These are phyloP conservation scores for Podila clonocystis DNA, from an alignment of 192 early-diverging fungal species.

Conservation along the genomic window DNA sequence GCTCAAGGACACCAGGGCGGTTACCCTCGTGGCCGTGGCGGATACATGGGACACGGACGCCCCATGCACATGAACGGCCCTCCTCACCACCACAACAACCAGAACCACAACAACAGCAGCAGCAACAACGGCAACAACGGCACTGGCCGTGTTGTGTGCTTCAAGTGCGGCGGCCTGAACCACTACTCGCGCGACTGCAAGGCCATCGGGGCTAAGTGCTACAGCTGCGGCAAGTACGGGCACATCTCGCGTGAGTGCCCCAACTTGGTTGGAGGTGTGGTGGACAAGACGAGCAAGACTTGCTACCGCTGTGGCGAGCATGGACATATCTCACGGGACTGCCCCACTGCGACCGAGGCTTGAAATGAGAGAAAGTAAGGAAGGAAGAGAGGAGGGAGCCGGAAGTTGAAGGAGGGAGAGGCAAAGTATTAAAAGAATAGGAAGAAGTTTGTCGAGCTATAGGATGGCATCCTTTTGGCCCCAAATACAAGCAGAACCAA, in stretches of 20 bases:
- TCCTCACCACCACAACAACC: not conserved
- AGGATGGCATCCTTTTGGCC: too few relatives aligned
- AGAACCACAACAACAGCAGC: not conserved
- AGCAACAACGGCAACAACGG: not conserved
- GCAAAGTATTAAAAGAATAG: too few relatives aligned
- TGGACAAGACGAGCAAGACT: constrained; percentile 43
- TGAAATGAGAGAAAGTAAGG: not conserved
- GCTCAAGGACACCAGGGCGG: constrained; percentile 1
- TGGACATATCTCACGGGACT: constrained; percentile 54
- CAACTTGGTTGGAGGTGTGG: constrained; percentile 12
- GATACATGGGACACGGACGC: constrained; percentile 10
- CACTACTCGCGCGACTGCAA: constrained; percentile 65
- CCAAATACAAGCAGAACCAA: too few relatives aligned
- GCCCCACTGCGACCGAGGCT: constrained; percentile 10
- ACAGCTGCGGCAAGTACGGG: constrained; percentile 63
- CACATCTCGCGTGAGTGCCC: constrained; percentile 40
- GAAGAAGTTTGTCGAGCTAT: too few relatives aligned
- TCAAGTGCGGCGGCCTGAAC: constrained; percentile 64
- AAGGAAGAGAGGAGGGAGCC: not conserved
- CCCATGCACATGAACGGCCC: constrained; percentile 8
- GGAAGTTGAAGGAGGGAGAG: too few relatives aligned
- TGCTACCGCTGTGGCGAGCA: constrained; percentile 55
- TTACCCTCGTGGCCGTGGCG: constrained; percentile 11
- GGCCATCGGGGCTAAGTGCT: constrained; percentile 63
- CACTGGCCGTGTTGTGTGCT: constrained; percentile 50